These are phyloP conservation scores for sweet orange (Citrus sinensis) DNA, from an alignment of 345 rosid species.

Conservation along the genomic window DVS_A1.0 CM039162.1:30181501-30182000, in stretches of 20 bases:
- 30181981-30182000: neutral
- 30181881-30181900: neutral
- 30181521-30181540: conserved; percentile 72
- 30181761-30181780: conserved; percentile 79
- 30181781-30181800: conserved; percentile 49
- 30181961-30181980: neutral
- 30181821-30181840: conserved; percentile 29
- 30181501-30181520: conserved; percentile 94
- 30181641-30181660: neutral
- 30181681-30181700: neutral
- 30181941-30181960: neutral
- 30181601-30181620: conserved; percentile 7
- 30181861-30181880: conserved; percentile 33
- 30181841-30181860: conserved; percentile 28
- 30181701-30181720: conserved; percentile 6
- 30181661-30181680: neutral
- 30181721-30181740: conserved; percentile 37
- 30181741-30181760: conserved; percentile 46
- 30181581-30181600: conserved; percentile 24
- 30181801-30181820: conserved; percentile 41
- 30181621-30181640: neutral
- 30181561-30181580: conserved; percentile 52
- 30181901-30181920: neutral
- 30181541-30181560: conserved; percentile 38
- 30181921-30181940: neutral